Evolutionary conservation across 495 filamentous ascomycete genomes (phyloP).

Genomic region (Penicillium robsamsonii): DNA sequence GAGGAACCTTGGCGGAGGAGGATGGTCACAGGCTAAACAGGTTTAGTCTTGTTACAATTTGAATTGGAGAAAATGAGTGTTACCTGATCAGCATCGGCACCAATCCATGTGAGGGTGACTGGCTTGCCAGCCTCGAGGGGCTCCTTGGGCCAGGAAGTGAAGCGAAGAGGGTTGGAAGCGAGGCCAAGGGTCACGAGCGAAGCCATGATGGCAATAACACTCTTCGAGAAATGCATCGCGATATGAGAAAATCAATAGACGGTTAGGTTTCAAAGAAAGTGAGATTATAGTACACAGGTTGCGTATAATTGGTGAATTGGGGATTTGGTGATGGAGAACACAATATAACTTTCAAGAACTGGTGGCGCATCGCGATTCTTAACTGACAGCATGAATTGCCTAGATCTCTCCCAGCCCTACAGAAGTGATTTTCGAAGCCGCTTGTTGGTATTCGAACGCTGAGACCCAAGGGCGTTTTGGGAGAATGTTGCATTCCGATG

Average conservation of each 20-base stretch:
- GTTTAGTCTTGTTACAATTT: constrained; percentile 1
- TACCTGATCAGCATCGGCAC: constrained; percentile 29
- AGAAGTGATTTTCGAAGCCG: constrained; percentile 12
- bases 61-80: background rate
- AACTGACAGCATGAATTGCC: constrained; percentile 10
- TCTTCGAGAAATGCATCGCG: constrained; percentile 27
- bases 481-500: constrained; percentile 32
- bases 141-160: constrained; percentile 43
- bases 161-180: constrained; percentile 38
- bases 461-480: constrained; percentile 10
- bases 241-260: constrained; percentile 1
- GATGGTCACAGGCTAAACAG: constrained; percentile 39
- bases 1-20: constrained; percentile 44
- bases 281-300: background rate
- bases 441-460: constrained; percentile 21
- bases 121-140: constrained; percentile 39
- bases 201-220: constrained; percentile 36
- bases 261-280: constrained; percentile 23
- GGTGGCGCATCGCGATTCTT: constrained; percentile 28
- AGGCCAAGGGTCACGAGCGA: constrained; percentile 25
- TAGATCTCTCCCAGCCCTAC: constrained; percentile 13
- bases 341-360: background rate
- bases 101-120: constrained; percentile 42
- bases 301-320: background rate
- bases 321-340: constrained; percentile 4